Base-by-base conservation (phyloP, 2,329 filamentous ascomycete genomes). In the Aspergillus ochraceus region DNA sequence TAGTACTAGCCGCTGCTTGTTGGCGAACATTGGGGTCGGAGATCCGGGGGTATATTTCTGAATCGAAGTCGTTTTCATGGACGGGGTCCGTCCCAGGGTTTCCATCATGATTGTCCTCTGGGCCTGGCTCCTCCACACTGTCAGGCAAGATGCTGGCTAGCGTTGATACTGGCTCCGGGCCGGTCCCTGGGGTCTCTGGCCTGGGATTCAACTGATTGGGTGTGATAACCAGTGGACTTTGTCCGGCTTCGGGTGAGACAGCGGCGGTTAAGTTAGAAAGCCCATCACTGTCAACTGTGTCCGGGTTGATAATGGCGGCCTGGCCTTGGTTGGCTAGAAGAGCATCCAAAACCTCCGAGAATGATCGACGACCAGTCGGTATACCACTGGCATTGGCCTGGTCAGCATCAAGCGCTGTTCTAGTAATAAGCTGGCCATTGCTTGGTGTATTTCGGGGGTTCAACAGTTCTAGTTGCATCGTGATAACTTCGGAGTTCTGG, bases 401-500 rank as follows among this genome's bases (percentile, higher is more conserved):
- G 47, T 59, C 64, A 46, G 29, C 50, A 12, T 65, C 58, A 47
- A 60, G 64, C 22, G 60, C 62, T 4, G 58, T 36, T 36, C 63
- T 55, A 11, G 65, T 53, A 56, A 58, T 63, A 46, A 54, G 53
- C 49, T 67, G 65, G 17, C 60, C 54, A 11, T 68, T 64, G 22
- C 62, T 59, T 26, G 68, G 65, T 3, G 64, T 58, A 54, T 65
- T 69, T 36, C 70, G 74, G 55, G 72, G 74, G 9, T 71, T 71
- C 50, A 78, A 58, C 9, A 79, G 64, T 54, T 79, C 76, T 45
- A 79, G 62, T 53, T 79, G 76, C 77, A 79, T 79, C 4, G 77
- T 79, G 51, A 79, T 77, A 2, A 77, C 69, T 59, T 78, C 76
- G 1, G 77, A 74, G 55, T 76, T 76, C 50, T 77, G 76, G 59